Percentiles rank a stretch among this genome's conserved stretches.
phyloP scores from a whole-genome alignment of 1,284 basidiomycete genomes.

The Phaffia rhodozyma region DNA sequence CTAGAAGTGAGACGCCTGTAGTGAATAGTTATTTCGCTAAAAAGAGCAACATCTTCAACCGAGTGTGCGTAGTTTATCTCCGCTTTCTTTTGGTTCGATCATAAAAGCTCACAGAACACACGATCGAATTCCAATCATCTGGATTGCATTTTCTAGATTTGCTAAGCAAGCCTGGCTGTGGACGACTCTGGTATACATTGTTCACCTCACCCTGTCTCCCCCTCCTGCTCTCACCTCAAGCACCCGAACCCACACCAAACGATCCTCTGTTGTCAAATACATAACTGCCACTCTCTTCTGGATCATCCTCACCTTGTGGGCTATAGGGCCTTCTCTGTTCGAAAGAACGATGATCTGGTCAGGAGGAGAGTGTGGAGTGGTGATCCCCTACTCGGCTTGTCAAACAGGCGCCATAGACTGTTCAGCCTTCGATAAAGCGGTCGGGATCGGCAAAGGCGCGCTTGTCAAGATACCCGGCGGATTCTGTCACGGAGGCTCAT shows the following conservation, averaged over 20 bases:
- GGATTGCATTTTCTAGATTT: neutral
- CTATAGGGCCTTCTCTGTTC: constrained; percentile 9
- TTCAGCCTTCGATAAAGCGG: neutral
- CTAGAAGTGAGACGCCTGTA: neutral
- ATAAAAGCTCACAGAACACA: neutral
- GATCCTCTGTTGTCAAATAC: constrained; percentile 3
- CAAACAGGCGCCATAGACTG: constrained; percentile 2
- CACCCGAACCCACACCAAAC: neutral
- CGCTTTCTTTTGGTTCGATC: neutral
- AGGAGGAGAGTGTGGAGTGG: constrained; percentile 12
- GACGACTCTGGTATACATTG: constrained; percentile 13
- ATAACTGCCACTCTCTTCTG: constrained; percentile 11
- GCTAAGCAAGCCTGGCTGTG: constrained; percentile 17
- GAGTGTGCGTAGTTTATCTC: neutral
- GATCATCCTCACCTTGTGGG: constrained; percentile 17
- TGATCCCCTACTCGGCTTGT: constrained; percentile 7
- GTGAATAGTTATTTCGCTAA: constrained; percentile 6
- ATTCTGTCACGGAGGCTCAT: neutral
- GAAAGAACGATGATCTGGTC: constrained; percentile 15
- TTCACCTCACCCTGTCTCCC: constrained; percentile 7
- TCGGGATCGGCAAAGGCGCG: neutral
- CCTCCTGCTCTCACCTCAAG: neutral
- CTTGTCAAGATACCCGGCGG: neutral
- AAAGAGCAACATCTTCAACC: constrained; percentile 13
- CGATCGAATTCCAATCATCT: neutral